These are phyloP conservation scores for Saccharomyces hybrid DNA, from an alignment of 1,139 yeast genomes.

Conservation along the genomic window DNA sequence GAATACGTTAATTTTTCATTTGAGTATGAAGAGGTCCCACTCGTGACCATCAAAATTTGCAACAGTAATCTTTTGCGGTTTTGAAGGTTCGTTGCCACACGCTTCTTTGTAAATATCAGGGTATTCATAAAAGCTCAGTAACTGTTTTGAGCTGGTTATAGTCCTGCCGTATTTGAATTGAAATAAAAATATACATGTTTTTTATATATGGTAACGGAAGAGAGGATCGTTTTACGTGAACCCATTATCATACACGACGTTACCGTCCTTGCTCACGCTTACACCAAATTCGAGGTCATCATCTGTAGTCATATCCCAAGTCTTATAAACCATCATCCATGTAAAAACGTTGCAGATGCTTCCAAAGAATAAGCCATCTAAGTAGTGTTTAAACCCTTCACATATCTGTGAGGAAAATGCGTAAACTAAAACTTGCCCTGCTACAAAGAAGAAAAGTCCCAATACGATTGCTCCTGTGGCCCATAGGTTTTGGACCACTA, in stretches of 20 bases:
- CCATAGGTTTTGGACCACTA: slow-evolving; percentile 73
- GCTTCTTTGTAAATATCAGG: too few relatives aligned
- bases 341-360: slow-evolving; percentile 72
- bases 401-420: slow-evolving; percentile 63
- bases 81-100: not conserved
- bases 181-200: not conserved
- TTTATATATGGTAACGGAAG: not conserved
- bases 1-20: too few relatives aligned
- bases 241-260: slow-evolving; percentile 20
- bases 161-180: not conserved
- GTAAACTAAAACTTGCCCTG: slow-evolving; percentile 70
- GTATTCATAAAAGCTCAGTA: too few relatives aligned
- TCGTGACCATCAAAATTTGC: too few relatives aligned
- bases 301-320: slow-evolving; percentile 93
- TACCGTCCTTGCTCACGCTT: slow-evolving; percentile 33
- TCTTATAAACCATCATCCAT: slow-evolving; percentile 90
- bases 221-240: not conserved
- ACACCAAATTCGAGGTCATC: slow-evolving; percentile 93
- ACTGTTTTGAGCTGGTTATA: not conserved
- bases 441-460: slow-evolving; percentile 65
- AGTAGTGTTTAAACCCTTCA: slow-evolving; percentile 65
- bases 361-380: slow-evolving; percentile 85
- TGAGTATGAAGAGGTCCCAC: too few relatives aligned
- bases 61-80: too few relatives aligned
- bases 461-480: slow-evolving; percentile 72